Conservation (phyloP, 345 rosid genomes). For the Populus deltoides region DNA sequence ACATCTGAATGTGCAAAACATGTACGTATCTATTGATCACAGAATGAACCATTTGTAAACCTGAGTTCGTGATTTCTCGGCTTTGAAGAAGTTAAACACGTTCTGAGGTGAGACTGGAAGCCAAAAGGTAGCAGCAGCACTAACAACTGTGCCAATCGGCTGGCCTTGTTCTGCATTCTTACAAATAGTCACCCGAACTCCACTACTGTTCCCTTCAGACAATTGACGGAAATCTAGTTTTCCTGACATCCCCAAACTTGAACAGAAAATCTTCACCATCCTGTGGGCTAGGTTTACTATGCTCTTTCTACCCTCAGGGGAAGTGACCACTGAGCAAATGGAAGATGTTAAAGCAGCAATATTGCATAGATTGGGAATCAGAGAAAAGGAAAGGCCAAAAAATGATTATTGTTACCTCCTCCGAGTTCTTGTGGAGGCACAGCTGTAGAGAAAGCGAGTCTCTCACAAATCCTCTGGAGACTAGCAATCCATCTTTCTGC, state of each 20-base stretch:
- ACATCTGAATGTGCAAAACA: not conserved
- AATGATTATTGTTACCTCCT: conserved; percentile 27
- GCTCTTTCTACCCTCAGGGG: conserved; percentile 38
- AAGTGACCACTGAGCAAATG: conserved; percentile 23
- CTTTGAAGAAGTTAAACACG: conserved; percentile 45
- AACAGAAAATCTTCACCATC: conserved; percentile 59
- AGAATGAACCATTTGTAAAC: conserved; percentile 20
- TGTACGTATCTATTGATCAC: not conserved
- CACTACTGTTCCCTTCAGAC: conserved; percentile 42
- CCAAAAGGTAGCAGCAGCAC: conserved; percentile 64
- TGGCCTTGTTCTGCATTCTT: conserved; percentile 41
- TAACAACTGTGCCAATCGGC: conserved; percentile 46
- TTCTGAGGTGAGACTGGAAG: conserved; percentile 43
- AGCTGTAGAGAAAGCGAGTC: conserved; percentile 34
- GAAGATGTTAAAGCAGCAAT: not conserved
- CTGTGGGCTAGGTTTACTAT: conserved; percentile 58
- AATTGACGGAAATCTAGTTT: conserved; percentile 46
- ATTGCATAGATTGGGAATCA: too few species aligned
- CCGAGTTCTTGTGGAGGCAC: conserved; percentile 24
- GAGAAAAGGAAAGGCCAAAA: not conserved
- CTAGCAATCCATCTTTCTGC: conserved; percentile 58
- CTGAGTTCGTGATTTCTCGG: conserved; percentile 40
- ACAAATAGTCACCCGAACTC: conserved; percentile 53
- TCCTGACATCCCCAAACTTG: conserved; percentile 47
- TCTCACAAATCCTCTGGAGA: conserved; percentile 62